Percentiles rank a stretch among this genome's conserved stretches.
These are phyloP conservation scores for Penicillium silybi DNA, from an alignment of 495 filamentous ascomycete genomes.

Conservation along the genomic window DNA sequence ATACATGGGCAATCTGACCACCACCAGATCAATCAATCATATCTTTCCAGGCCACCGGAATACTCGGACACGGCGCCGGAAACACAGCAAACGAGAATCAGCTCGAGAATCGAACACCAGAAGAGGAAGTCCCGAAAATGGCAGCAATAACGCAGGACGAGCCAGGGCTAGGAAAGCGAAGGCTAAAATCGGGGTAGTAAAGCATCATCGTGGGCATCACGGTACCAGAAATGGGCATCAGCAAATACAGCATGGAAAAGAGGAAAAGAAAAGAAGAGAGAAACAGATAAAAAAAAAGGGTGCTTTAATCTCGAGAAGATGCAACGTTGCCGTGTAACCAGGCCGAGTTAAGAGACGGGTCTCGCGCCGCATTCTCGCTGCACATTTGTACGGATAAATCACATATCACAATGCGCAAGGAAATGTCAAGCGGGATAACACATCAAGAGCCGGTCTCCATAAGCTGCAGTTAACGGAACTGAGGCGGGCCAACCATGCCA, in stretches of 20 bases:
- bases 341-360: slow-evolving; percentile 2
- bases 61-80: background rate
- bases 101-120: slow-evolving; percentile 10
- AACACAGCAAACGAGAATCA: slow-evolving; percentile 2
- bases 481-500: slow-evolving; percentile 42
- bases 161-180: slow-evolving; percentile 15
- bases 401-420: slow-evolving; percentile 8
- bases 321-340: slow-evolving; percentile 9
- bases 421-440: background rate
- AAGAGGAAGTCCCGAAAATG: slow-evolving; percentile 1
- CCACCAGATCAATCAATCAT: slow-evolving; percentile 8
- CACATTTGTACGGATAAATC: slow-evolving; percentile 12
- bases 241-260: slow-evolving; percentile 16
- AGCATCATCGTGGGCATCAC: slow-evolving; percentile 12
- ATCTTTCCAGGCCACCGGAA: slow-evolving; percentile 2
- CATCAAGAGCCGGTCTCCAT: background rate
- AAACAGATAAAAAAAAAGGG: slow-evolving; percentile 3
- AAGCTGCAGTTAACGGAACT: slow-evolving; percentile 25
- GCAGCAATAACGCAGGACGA: slow-evolving; percentile 5
- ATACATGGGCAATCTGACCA: slow-evolving; percentile 8
- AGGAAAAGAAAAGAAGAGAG: background rate
- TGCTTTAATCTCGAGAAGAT: slow-evolving; percentile 13
- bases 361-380: slow-evolving; percentile 4
- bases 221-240: slow-evolving; percentile 14
- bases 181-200: slow-evolving; percentile 6